Evolutionary conservation across 116 monocot species (phyloP).

Genomic region (Trichopus zeylanicus): DNA sequence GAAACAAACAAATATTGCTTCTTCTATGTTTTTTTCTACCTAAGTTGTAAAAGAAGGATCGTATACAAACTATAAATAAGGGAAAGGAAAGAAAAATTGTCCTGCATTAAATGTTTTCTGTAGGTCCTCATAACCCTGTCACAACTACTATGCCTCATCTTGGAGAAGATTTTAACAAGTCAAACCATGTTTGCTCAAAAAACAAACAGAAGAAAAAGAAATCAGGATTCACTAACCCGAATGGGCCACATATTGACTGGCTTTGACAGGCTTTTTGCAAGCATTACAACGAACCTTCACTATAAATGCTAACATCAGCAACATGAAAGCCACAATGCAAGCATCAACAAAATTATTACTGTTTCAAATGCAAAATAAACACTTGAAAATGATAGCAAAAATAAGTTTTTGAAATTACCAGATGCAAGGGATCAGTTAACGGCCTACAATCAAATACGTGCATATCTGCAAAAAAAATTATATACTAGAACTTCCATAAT

Average conservation of each 20-base stretch:
- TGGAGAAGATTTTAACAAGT: not conserved
- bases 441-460: too few relatives aligned
- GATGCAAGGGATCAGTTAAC: slow-evolving; percentile 67
- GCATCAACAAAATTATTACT: not conserved
- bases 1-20: too few relatives aligned
- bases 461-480: too few relatives aligned
- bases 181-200: not conserved
- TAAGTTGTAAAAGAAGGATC: too few relatives aligned
- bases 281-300: slow-evolving; percentile 78
- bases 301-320: slow-evolving; percentile 19
- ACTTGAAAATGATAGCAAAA: not conserved
- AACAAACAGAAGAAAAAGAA: not conserved
- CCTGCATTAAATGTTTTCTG: too few relatives aligned
- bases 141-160: too few relatives aligned
- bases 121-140: too few relatives aligned
- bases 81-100: too few relatives aligned
- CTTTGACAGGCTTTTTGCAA: slow-evolving; percentile 76
- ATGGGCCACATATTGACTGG: slow-evolving; percentile 72
- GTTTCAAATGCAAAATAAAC: not conserved
- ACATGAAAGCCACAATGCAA: slow-evolving; percentile 1
- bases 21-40: too few relatives aligned
- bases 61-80: too few relatives aligned
- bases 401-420: slow-evolving; percentile 29
- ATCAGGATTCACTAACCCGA: slow-evolving; percentile 61
- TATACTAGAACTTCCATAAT: too few relatives aligned